Evolutionary conservation across 2,329 filamentous ascomycete species (phyloP).

Genomic region (Ceratocystis destructans): DNA sequence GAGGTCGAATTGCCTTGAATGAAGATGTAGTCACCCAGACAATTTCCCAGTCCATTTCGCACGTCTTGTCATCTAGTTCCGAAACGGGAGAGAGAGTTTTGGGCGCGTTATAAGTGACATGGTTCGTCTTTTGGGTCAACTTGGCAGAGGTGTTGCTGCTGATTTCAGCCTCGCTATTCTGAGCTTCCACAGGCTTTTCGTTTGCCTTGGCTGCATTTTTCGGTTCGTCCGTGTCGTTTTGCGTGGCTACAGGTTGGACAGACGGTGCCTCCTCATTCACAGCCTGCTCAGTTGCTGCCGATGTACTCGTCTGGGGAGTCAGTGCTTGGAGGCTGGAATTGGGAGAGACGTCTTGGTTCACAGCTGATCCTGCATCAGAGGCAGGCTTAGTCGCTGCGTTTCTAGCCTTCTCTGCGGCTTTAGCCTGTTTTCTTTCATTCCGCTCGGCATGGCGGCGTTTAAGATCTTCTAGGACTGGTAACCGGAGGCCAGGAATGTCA

Average conservation of each 20-base stretch:
- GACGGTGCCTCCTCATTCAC: background rate
- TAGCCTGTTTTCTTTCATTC: background rate
- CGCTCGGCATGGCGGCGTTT: background rate
- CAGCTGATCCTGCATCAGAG: background rate
- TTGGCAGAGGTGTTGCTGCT: background rate
- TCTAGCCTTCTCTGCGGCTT: background rate
- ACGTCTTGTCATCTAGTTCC: background rate
- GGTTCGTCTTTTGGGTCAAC: background rate
- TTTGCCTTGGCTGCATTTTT: background rate
- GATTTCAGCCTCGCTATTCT: background rate
- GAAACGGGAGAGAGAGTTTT: background rate
- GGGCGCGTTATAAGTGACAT: background rate
- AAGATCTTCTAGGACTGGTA: background rate
- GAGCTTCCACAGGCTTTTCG: background rate
- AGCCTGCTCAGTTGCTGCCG: background rate
- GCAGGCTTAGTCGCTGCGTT: background rate
- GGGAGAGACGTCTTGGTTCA: background rate
- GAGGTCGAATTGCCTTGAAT: slow-evolving; percentile 15
- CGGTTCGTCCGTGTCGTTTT: too few relatives aligned
- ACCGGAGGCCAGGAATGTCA: slow-evolving; percentile 5
- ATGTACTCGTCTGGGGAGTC: background rate
- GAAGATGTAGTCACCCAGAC: slow-evolving; percentile 15
- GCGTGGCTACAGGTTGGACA: background rate
- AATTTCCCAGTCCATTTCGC: slow-evolving; percentile 17
- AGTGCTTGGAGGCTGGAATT: background rate